A percentile compares a stretch with the other conserved stretches of the same genome.
These are phyloP conservation scores for Dendryphion nanum DNA, from an alignment of 2,329 filamentous ascomycete species.

Conservation along the genomic window DNA sequence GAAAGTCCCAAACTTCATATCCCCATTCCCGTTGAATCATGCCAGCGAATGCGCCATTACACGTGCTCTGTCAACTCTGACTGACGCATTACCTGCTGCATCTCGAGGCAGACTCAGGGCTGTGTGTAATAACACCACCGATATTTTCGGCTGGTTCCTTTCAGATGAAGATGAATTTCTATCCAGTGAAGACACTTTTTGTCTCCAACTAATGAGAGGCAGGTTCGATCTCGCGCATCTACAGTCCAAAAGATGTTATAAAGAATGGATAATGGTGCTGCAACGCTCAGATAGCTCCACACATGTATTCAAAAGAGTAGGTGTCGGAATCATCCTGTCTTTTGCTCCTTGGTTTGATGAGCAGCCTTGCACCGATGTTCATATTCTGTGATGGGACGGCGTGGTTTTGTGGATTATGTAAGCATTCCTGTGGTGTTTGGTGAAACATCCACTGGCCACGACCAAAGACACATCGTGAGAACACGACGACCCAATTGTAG, in stretches of 20 bases:
- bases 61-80: constrained; percentile 3
- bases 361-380: constrained; percentile 1
- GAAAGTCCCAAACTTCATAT: constrained; percentile 1
- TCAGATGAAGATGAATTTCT: constrained; percentile 10
- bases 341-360: constrained; percentile 7
- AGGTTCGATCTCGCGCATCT: background rate
- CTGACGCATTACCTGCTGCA: constrained; percentile 5
- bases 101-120: too few relatives aligned
- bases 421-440: too few relatives aligned
- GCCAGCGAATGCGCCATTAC: background rate
- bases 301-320: constrained; percentile 10
- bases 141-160: constrained; percentile 13
- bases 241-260: constrained; percentile 2
- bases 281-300: background rate
- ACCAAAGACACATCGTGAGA: too few relatives aligned
- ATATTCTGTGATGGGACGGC: constrained; percentile 9
- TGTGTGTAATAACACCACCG: constrained; percentile 2
- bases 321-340: constrained; percentile 11
- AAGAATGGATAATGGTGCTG: constrained; percentile 14
- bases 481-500: too few relatives aligned
- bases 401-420: too few relatives aligned
- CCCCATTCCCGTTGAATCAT: constrained; percentile 1
- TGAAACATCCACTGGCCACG: too few relatives aligned
- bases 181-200: constrained; percentile 3
- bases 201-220: constrained; percentile 12